Evolutionary conservation across 202 grass and related monocot genomes (phyloP).

Genomic region (Panicum hallii): DNA sequence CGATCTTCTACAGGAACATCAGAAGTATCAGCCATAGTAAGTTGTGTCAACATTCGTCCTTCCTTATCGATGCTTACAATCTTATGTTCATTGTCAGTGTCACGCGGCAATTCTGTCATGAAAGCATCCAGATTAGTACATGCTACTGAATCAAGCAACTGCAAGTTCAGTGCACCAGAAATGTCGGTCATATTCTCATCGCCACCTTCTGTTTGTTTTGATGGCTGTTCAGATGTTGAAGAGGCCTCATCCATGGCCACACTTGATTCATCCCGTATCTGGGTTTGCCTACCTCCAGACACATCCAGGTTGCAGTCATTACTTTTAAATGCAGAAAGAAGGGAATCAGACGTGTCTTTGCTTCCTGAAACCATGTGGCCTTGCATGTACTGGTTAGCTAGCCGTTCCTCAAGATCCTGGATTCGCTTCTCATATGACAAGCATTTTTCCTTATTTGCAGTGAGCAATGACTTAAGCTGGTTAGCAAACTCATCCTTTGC

Average conservation of each 20-base stretch:
- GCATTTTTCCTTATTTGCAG: conserved; percentile 69
- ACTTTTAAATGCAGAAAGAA: conserved; percentile 63
- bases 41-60: conserved; percentile 52
- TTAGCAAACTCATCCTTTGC: conserved; percentile 83
- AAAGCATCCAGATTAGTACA: conserved; percentile 70
- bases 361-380: conserved; percentile 62
- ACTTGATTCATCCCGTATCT: conserved; percentile 59
- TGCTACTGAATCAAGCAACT: conserved; percentile 50
- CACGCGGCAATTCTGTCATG: conserved; percentile 62
- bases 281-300: conserved; percentile 58
- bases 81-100: conserved; percentile 61
- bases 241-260: conserved; percentile 88
- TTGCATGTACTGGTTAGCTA: conserved; percentile 81
- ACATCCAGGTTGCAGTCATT: conserved; percentile 60
- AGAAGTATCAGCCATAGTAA: conserved; percentile 52
- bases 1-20: conserved; percentile 52
- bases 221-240: conserved; percentile 76
- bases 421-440: conserved; percentile 87
- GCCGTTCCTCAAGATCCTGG: conserved; percentile 79
- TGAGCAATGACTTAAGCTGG: conserved; percentile 74
- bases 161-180: conserved; percentile 73
- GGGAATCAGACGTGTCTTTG: conserved; percentile 64
- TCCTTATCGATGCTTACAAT: conserved; percentile 59
- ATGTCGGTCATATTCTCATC: conserved; percentile 98
- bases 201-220: conserved; percentile 82